Conservation (phyloP, 2,329 filamentous ascomycete genomes). For the Hypoxylon sp. region DNA sequence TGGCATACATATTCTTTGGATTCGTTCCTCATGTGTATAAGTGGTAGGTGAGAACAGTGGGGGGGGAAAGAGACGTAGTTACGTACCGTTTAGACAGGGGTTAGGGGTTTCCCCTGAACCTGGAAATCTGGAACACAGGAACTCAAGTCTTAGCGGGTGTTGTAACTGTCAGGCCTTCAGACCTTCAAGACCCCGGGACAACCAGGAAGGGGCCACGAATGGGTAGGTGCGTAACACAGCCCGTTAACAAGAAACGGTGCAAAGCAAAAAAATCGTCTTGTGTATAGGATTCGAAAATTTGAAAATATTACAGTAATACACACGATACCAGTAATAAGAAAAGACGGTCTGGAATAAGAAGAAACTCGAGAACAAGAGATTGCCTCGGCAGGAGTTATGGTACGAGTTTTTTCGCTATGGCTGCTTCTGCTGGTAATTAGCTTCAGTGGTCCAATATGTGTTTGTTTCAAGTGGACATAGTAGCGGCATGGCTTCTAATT, state of each 20-base stretch:
- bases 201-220: slow-evolving; percentile 7
- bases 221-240: slow-evolving; percentile 13
- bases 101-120: slow-evolving; percentile 30
- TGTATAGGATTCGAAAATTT: too few relatives aligned
- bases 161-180: slow-evolving; percentile 36
- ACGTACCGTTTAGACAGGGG: slow-evolving; percentile 32
- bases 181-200: slow-evolving; percentile 10
- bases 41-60: slow-evolving; percentile 13
- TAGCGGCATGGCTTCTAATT: slow-evolving; percentile 28
- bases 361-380: slow-evolving; percentile 11
- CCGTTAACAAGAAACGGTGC: slow-evolving; percentile 20
- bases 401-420: background rate
- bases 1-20: slow-evolving; percentile 31
- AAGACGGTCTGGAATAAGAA: slow-evolving; percentile 5
- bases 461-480: slow-evolving; percentile 43
- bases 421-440: too few relatives aligned
- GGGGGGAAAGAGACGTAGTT: slow-evolving; percentile 20
- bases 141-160: slow-evolving; percentile 35
- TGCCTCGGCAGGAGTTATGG: slow-evolving; percentile 20
- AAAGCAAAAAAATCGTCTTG: slow-evolving; percentile 15
- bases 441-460: slow-evolving; percentile 21
- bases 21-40: slow-evolving; percentile 23
- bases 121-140: slow-evolving; percentile 37
- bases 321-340: slow-evolving; percentile 14
- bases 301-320: slow-evolving; percentile 33